These are phyloP conservation scores for Metschnikowia noctiluminum DNA, from an alignment of 805 yeast species.

Conservation along the genomic window DNA sequence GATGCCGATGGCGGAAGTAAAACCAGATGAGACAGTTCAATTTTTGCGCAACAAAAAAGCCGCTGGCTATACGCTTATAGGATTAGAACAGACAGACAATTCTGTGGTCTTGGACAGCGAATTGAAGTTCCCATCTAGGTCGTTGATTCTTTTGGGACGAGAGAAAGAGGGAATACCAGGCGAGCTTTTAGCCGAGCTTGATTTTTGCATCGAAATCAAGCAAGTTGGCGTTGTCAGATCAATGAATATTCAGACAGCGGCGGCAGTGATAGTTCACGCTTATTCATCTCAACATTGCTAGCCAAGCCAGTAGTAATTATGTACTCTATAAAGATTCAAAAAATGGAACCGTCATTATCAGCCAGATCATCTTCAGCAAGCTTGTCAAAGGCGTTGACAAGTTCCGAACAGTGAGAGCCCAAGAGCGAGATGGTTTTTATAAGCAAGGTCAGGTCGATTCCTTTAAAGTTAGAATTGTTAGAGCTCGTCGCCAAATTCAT, in stretches of 20 bases:
- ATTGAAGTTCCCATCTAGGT: conserved; percentile 73
- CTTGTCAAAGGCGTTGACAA: conserved; percentile 55
- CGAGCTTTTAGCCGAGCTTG: conserved; percentile 73
- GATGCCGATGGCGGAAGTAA: conserved; percentile 90
- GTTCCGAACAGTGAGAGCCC: conserved; percentile 56
- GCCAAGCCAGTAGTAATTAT: background rate
- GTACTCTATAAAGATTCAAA: conserved; percentile 2
- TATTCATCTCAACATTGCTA: conserved; percentile 69
- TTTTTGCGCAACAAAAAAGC: conserved; percentile 58
- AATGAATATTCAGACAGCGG: conserved; percentile 95
- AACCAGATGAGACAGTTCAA: conserved; percentile 47
- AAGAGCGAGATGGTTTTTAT: conserved; percentile 56
- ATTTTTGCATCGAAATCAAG: conserved; percentile 84
- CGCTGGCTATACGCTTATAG: conserved; percentile 84
- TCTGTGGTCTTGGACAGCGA: conserved; percentile 66
- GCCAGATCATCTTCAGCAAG: conserved; percentile 41
- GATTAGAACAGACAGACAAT: conserved; percentile 89
- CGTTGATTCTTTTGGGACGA: conserved; percentile 75
- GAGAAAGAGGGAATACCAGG: conserved; percentile 94
- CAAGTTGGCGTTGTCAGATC: conserved; percentile 91
- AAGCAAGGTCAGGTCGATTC: conserved; percentile 48
- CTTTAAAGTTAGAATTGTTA: conserved; percentile 47
- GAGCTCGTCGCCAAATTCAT: conserved; percentile 56
- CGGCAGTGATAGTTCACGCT: conserved; percentile 91
- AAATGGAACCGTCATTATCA: conserved; percentile 19